phyloP scores from a whole-genome alignment of 495 filamentous ascomycete genomes.

The Aspergillus carlsbadensis region DNA sequence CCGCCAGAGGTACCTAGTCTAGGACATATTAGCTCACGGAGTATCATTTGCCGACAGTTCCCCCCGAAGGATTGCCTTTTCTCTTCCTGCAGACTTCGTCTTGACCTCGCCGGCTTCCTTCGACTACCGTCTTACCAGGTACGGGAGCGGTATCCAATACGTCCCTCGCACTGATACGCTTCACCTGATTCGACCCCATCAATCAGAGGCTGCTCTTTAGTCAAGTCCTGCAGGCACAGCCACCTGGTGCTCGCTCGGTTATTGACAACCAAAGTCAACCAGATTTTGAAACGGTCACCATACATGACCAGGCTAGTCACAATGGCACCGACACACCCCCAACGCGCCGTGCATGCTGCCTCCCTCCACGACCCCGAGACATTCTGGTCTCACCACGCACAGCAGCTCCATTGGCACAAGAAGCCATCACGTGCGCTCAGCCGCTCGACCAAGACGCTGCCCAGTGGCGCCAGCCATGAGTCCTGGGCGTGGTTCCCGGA shows the following conservation, averaged over 20 bases:
- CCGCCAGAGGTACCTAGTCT: background rate
- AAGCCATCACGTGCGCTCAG: slow-evolving; percentile 47
- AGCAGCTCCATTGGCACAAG: slow-evolving; percentile 76
- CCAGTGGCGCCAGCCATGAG: slow-evolving; percentile 47
- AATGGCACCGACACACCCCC: slow-evolving; percentile 13
- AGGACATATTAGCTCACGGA: background rate
- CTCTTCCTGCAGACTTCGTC: background rate
- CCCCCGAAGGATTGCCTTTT: background rate
- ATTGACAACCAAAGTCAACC: background rate
- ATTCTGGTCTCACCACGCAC: slow-evolving; percentile 79
- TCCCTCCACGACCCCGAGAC: slow-evolving; percentile 55
- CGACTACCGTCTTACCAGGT: background rate
- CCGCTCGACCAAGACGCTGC: slow-evolving; percentile 46
- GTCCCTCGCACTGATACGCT: background rate
- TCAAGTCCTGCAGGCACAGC: no score
- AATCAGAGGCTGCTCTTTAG: no score
- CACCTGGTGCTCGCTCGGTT: no score
- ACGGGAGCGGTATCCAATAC: background rate
- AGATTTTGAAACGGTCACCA: background rate
- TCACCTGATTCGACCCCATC: background rate
- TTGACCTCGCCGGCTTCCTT: background rate
- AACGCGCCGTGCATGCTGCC: slow-evolving; percentile 36
- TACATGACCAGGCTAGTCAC: slow-evolving; percentile 19
- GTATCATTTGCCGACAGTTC: background rate
- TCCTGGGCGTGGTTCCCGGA: slow-evolving; percentile 88